Percentiles rank a stretch among this genome's conserved stretches.
Conservation (phyloP, 176 grass and related monocot genomes). For the Chrysopogon serrulatus region DNA sequence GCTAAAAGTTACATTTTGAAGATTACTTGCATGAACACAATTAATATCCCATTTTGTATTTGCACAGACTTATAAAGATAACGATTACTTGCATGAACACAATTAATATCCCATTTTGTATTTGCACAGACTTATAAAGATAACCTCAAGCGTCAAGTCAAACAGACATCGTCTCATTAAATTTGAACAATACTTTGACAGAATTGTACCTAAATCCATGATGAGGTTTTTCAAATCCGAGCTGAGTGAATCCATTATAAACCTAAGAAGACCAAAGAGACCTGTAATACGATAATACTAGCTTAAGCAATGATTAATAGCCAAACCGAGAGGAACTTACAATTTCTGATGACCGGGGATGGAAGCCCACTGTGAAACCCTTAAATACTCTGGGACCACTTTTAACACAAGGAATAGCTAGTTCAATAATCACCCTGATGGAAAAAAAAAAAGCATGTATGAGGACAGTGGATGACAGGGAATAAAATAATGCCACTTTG, state of each 20-base stretch:
- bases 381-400: conserved; percentile 69
- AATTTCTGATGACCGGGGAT: conserved; percentile 84
- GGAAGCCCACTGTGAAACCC: conserved; percentile 88
- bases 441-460: conserved; percentile 25
- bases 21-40: conserved; percentile 4
- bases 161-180: not conserved
- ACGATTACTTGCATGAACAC: no score
- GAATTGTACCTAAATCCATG: conserved; percentile 59
- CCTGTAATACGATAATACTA: not conserved
- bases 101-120: not conserved
- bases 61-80: not conserved
- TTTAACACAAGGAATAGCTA: conserved; percentile 76
- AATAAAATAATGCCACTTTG: not conserved
- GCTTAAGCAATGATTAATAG: conserved; percentile 3
- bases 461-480: not conserved
- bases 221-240: conserved; percentile 76
- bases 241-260: conserved; percentile 84
- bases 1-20: not conserved
- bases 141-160: not conserved
- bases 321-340: conserved; percentile 36
- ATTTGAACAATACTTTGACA: conserved; percentile 2
- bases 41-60: not conserved
- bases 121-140: not conserved
- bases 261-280: conserved; percentile 49
- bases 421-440: conserved; percentile 58